Evolutionary conservation across 2,329 filamentous ascomycete genomes (phyloP), one percentile per base, ranked within the genome.

Genomic region (Exophiala phaeomuriformis): DNA sequence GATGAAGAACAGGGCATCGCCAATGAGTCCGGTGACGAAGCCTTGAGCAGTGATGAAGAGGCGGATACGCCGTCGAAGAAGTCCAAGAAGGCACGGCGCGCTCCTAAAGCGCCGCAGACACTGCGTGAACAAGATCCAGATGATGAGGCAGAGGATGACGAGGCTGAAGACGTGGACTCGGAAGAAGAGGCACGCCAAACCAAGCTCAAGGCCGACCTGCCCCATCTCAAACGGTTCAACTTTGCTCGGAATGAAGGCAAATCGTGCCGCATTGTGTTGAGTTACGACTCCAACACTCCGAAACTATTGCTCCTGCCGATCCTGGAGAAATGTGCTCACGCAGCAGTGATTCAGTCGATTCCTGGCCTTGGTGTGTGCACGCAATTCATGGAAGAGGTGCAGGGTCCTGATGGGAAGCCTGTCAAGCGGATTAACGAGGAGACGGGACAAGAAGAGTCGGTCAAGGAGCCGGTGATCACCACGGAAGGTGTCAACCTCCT

Each of bases 231-330:
- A 3, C 75, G 77, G 40, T 96, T 96, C 76, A 78, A 80, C 61
- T 95, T 90, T 67, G 86, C 95, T 69, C 83, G 89, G 63, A 76
- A 76, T 53, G 74, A 74, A 12, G 90, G 89, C 60, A 79, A 79
- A 39, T 86, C 83, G 75, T 95, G 88, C 70, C 80, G 85, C 60
- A 82, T 97, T 65, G 86, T 86, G 10, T 80, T 97, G 55, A 88
- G 84, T 70, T 96, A 94, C 67, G 82, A 88, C 59, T 81, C 85
- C 40, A 75, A 80, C 41, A 86, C 86, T 9, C 87, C 91, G 60
- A 98, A 98, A 74, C 79, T 98, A 45, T 81, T 98, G 55, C 93
- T 98, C 80, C 83, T 97, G 54, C 88, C 87, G 64, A 77, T 97
- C 53, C 87, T 97, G 51, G 90, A 97, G 69, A 79, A 83, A 10